Evolutionary conservation across 2,329 filamentous ascomycete species (phyloP).

Genomic region (Paecilomyces fulvus): DNA sequence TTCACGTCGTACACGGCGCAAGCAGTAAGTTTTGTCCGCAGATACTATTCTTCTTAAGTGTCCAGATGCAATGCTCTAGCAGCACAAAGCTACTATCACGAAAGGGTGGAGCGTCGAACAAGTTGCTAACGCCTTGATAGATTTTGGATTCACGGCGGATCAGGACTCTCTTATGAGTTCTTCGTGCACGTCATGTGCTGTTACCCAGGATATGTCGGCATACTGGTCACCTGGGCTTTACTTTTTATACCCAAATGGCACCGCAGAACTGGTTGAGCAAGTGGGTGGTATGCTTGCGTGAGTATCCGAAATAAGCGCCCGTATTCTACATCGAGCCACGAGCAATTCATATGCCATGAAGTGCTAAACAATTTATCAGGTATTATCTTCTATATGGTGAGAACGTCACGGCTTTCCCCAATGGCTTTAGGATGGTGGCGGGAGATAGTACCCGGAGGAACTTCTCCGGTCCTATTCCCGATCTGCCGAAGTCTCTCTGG

Average conservation of each 20-base stretch:
- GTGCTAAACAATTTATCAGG: slow-evolving; percentile 32
- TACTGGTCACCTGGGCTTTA: slow-evolving; percentile 80
- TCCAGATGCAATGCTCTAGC: too few relatives aligned
- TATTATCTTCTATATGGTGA: slow-evolving; percentile 76
- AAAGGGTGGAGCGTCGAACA: neutral
- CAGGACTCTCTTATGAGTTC: slow-evolving; percentile 51
- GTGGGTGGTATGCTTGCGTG: slow-evolving; percentile 79
- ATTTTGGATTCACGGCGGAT: slow-evolving; percentile 52
- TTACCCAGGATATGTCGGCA: slow-evolving; percentile 73
- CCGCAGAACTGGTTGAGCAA: slow-evolving; percentile 61
- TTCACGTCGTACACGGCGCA: slow-evolving; percentile 68
- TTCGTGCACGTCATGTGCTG: slow-evolving; percentile 71
- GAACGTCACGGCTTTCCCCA: slow-evolving; percentile 62
- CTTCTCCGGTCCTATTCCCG: slow-evolving; percentile 61
- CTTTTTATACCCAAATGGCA: slow-evolving; percentile 62
- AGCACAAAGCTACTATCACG: neutral
- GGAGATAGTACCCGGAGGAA: slow-evolving; percentile 61
- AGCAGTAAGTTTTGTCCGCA: slow-evolving; percentile 50
- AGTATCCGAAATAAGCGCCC: slow-evolving; percentile 32
- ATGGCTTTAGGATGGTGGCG: slow-evolving; percentile 72
- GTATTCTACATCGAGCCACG: slow-evolving; percentile 2
- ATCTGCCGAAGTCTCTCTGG: slow-evolving; percentile 65
- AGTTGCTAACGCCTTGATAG: slow-evolving; percentile 36
- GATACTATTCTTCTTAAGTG: neutral
- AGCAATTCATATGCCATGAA: neutral